A percentile compares a stretch with the other conserved stretches of the same genome.
Conservation (phyloP, 2,329 filamentous ascomycete species). For the Davidsoniella neocaledoniae region DNA sequence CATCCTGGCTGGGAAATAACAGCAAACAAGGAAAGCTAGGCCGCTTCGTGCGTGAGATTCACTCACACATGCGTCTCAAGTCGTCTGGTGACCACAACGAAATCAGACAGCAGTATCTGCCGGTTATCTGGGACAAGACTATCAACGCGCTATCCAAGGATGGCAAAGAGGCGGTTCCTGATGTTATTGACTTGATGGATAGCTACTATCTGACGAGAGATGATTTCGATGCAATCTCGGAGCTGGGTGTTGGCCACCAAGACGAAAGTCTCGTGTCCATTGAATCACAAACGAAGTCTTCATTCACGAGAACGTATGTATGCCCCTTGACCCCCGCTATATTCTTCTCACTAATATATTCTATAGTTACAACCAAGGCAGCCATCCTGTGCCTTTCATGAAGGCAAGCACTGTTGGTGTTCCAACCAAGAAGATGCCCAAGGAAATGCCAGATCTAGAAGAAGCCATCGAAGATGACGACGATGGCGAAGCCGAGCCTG, state of each 20-base stretch:
- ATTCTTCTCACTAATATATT: slow-evolving; percentile 8
- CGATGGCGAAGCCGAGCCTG: slow-evolving; percentile 43
- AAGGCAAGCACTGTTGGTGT: slow-evolving; percentile 56
- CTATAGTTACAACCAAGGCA: slow-evolving; percentile 63
- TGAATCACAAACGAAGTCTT: slow-evolving; percentile 68
- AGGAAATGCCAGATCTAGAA: slow-evolving; percentile 81
- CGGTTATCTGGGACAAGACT: slow-evolving; percentile 67
- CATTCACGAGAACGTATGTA: slow-evolving; percentile 75
- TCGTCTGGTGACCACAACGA: slow-evolving; percentile 86
- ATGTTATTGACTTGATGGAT: slow-evolving; percentile 91
- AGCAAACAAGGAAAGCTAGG: slow-evolving; percentile 67
- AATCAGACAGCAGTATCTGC: slow-evolving; percentile 85
- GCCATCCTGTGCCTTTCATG: slow-evolving; percentile 89
- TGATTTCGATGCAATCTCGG: slow-evolving; percentile 83
- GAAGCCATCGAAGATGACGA: slow-evolving; percentile 92
- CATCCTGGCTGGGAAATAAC: slow-evolving; percentile 87
- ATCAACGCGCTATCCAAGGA: slow-evolving; percentile 58
- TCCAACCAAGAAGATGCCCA: slow-evolving; percentile 52
- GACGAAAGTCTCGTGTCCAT: slow-evolving; percentile 59
- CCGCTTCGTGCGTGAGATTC: slow-evolving; percentile 79
- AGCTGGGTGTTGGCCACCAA: slow-evolving; percentile 78
- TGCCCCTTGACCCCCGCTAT: background rate
- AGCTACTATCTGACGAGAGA: slow-evolving; percentile 90
- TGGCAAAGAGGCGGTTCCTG: slow-evolving; percentile 65
- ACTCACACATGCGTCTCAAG: slow-evolving; percentile 88